phyloP scores from a whole-genome alignment of 2,329 filamentous ascomycete genomes.

The Ustulina deusta region DNA sequence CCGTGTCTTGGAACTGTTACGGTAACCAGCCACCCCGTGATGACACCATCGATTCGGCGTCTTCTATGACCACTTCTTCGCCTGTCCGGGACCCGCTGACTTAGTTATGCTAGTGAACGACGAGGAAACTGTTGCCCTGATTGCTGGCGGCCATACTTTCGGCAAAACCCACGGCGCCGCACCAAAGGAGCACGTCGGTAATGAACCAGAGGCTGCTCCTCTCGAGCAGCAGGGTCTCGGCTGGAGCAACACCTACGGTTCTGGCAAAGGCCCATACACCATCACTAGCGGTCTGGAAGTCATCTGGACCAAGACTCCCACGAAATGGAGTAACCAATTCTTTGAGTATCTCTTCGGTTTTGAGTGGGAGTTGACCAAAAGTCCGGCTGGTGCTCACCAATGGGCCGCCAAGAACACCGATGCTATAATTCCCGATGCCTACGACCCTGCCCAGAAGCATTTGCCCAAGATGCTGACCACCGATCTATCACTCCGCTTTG shows the following conservation, averaged over 20 bases:
- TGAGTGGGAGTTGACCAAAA: conserved; percentile 82
- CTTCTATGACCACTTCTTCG: neutral
- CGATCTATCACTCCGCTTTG: conserved; percentile 78
- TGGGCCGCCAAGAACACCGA: conserved; percentile 79
- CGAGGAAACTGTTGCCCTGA: conserved; percentile 83
- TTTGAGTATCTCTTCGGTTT: conserved; percentile 82
- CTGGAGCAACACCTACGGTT: conserved; percentile 73
- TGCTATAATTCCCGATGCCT: conserved; percentile 76
- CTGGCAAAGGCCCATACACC: conserved; percentile 77
- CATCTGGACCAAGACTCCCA: conserved; percentile 81
- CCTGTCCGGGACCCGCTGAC: conserved; percentile 14
- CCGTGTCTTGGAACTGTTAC: neutral
- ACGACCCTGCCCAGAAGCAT: conserved; percentile 77
- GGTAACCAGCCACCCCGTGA: neutral
- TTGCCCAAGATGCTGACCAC: conserved; percentile 81
- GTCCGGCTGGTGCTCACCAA: conserved; percentile 80
- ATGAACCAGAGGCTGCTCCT: conserved; percentile 73
- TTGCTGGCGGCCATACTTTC: conserved; percentile 82
- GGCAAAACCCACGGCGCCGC: conserved; percentile 85
- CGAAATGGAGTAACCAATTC: conserved; percentile 80
- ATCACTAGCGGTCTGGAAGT: conserved; percentile 84
- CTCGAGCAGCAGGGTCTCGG: conserved; percentile 78
- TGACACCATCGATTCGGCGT: neutral
- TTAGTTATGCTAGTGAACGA: conserved; percentile 68
- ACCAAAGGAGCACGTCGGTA: conserved; percentile 71